A percentile compares a stretch with the other conserved stretches of the same genome.
Evolutionary conservation across 768 basidiomycete genomes (phyloP).

Genomic region (Chalciporus pseudorubinellus): DNA sequence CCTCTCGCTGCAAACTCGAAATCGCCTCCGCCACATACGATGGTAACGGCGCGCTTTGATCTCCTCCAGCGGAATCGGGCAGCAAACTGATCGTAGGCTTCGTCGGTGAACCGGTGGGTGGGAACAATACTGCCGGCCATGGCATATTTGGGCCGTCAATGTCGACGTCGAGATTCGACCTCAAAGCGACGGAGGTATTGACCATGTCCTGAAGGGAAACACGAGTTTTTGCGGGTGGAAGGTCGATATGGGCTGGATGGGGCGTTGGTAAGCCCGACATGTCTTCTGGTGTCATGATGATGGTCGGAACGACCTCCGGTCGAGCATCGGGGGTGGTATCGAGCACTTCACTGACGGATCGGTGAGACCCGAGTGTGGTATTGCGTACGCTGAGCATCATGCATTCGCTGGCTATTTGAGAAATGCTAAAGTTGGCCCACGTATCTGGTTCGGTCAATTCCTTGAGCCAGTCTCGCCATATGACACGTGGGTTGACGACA

Average conservation of each 20-base stretch:
- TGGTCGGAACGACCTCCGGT: conserved; percentile 3
- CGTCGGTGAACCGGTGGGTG: conserved; percentile 29
- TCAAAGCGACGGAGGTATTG: conserved; percentile 66
- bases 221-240: conserved; percentile 31
- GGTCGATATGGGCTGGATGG: conserved; percentile 34
- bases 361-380: conserved; percentile 47
- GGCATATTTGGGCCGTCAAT: conserved; percentile 47
- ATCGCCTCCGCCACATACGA: conserved; percentile 62
- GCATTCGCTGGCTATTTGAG: conserved; percentile 65
- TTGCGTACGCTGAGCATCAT: conserved; percentile 65
- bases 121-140: conserved; percentile 52
- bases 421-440: conserved; percentile 64
- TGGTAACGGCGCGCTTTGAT: conserved; percentile 32
- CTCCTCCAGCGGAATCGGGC: conserved; percentile 12
- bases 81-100: conserved; percentile 18
- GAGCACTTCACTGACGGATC: background rate
- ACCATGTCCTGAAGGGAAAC: conserved; percentile 78
- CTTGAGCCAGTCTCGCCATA: conserved; percentile 59
- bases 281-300: conserved; percentile 20
- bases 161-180: conserved; percentile 65
- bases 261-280: conserved; percentile 26
- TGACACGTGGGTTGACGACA: conserved; percentile 69
- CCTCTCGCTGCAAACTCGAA: conserved; percentile 69
- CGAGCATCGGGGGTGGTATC: conserved; percentile 4
- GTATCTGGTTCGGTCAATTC: conserved; percentile 65